phyloP scores from a whole-genome alignment of 495 filamentous ascomycete species.

The Aspergillus baeticus region DNA sequence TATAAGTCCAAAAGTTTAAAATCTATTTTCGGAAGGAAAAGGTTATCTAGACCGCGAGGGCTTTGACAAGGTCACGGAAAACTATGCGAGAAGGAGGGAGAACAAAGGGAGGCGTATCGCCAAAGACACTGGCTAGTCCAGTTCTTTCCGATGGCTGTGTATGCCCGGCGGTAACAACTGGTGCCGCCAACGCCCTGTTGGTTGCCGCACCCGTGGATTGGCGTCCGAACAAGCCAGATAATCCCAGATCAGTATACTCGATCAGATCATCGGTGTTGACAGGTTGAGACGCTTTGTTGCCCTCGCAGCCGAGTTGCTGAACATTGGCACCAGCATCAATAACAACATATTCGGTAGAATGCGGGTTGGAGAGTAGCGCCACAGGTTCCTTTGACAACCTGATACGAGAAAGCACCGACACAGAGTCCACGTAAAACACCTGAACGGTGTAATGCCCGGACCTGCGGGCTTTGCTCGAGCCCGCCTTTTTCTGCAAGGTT shows the following conservation, averaged over 20 bases:
- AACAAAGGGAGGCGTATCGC: conserved; percentile 68
- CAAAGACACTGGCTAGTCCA: conserved; percentile 70
- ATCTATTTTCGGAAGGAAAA: background rate
- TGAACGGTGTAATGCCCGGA: conserved; percentile 25
- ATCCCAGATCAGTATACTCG: conserved; percentile 46
- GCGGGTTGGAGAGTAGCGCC: conserved; percentile 35
- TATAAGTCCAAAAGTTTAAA: too few species aligned
- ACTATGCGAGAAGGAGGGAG: conserved; percentile 75
- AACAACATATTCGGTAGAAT: conserved; percentile 59
- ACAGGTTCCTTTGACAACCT: conserved; percentile 27
- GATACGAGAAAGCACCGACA: conserved; percentile 29
- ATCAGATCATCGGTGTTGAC: conserved; percentile 42
- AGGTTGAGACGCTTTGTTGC: conserved; percentile 53
- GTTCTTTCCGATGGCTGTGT: conserved; percentile 59
- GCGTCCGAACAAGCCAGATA: conserved; percentile 49
- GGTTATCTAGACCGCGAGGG: conserved; percentile 20
- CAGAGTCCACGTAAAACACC: conserved; percentile 39
- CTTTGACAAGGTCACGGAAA: conserved; percentile 67
- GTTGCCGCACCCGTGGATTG: background rate
- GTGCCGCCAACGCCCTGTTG: conserved; percentile 15
- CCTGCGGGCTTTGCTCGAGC: conserved; percentile 26
- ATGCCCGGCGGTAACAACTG: conserved; percentile 29
- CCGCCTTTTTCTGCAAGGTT: background rate
- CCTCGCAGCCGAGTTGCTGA: conserved; percentile 54
- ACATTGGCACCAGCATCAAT: conserved; percentile 41